Base-by-base conservation (phyloP, 169 alveolate genomes). In the Plasmodium coatneyi region DNA sequence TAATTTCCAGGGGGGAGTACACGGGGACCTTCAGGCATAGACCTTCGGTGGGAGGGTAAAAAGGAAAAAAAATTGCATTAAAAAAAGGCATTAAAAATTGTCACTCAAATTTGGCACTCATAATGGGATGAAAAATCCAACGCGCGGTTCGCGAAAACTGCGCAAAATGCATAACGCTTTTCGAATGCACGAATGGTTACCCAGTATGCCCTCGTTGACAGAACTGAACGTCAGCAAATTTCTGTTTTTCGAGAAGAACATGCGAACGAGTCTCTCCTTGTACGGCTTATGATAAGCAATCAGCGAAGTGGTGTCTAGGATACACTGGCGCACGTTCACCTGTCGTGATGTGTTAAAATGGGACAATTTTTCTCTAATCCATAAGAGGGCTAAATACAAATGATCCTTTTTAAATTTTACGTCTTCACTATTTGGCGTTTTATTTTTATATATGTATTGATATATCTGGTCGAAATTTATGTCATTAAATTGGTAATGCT, bases 1-100 rank as follows among this genome's bases (percentile, higher is more conserved):
- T 89, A 49, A 89, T 79, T 89, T 89, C 94, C 89, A 89, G 39
- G n/a, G 94, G 94, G 81, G 94, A 89, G 72, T 89, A 89, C 71
- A 89, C 32, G 74, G 94, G 94, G 25, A 79, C 94, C 28, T 89
- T 78, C 49, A 89, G 54, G 70, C 94, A 89, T 39, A 89, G 66
- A 66, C 49, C 94, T 89, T 19, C 41, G 14, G 71, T 32, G 71
- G 71, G 28, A 66, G 80, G 46, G 71, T 22, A 72, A 30, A 52
- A 71, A 46, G 5, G 3, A 39, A 39, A 39, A 39, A 39, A 39
- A 71, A 36, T 32, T 43, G 52, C 28, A 30, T 5, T 7, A 25
- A 84, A 28, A 72, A 39, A 34, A 28, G 82, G 30, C 2, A 22
- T 19, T 22, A 16, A 10, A 66, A 83, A 46, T 46, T 10, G n/a